Conservation (phyloP, 176 grass and related monocot species). For the Oryza meridionalis region DNA sequence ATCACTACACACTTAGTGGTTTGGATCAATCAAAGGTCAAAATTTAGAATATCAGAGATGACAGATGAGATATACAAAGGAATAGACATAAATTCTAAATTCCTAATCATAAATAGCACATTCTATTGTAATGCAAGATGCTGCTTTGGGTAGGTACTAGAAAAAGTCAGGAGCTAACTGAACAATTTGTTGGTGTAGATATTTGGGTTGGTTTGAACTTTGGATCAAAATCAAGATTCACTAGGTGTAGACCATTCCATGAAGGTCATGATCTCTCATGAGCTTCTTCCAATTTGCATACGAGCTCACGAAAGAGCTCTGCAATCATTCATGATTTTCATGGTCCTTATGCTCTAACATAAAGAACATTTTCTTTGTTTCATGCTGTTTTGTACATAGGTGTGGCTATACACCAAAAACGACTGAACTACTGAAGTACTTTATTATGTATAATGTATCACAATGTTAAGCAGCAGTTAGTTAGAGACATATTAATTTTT, state of each 20-base stretch:
- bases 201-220: not conserved
- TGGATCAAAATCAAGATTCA: not conserved
- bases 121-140: not conserved
- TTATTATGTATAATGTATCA: not conserved
- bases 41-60: not conserved
- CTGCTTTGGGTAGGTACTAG: not conserved
- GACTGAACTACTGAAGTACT: not conserved
- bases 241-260: not conserved
- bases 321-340: not conserved
- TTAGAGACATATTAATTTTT: not conserved
- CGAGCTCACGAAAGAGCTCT: not conserved
- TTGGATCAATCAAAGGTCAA: constrained; percentile 29
- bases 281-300: not conserved
- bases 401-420: not conserved
- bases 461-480: not conserved
- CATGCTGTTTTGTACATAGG: not conserved
- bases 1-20: not conserved
- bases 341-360: not conserved
- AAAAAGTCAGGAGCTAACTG: not conserved
- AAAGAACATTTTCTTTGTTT: not conserved
- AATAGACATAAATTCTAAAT: not conserved
- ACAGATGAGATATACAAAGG: not conserved
- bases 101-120: not conserved
- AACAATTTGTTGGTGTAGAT: not conserved
- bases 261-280: not conserved